Evolutionary conservation across 257 asterid genomes (phyloP).

Genomic region (Lantana camara): DNA sequence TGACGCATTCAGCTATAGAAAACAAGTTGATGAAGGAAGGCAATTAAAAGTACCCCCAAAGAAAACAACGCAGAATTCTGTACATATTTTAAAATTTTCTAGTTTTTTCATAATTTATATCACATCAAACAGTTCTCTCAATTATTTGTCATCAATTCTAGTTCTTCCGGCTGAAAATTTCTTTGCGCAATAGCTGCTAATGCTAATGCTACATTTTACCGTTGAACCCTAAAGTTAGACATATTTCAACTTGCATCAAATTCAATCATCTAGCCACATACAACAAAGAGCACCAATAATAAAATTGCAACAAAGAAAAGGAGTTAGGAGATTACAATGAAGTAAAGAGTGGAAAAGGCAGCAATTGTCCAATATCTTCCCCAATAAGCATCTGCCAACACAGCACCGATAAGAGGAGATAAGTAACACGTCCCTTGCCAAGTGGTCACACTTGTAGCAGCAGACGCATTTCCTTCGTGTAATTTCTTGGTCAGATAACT

Average conservation of each 20-base stretch:
- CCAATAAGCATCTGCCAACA: conserved; percentile 96
- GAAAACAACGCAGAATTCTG: neutral
- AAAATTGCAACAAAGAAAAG: conserved; percentile 5
- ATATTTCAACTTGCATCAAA: neutral
- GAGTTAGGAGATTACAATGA: conserved; percentile 56
- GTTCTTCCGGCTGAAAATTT: too few relatives aligned
- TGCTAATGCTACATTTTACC: too few relatives aligned
- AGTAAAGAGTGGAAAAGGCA: conserved; percentile 86
- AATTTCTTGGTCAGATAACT: conserved; percentile 83
- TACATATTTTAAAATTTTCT: neutral
- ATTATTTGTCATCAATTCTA: too few relatives aligned
- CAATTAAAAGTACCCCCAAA: neutral
- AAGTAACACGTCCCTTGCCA: conserved; percentile 99
- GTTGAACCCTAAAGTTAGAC: too few relatives aligned
- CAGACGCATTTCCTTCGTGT: conserved; percentile 89
- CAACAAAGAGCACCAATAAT: conserved; percentile 11
- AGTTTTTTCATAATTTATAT: neutral
- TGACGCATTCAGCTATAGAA: neutral
- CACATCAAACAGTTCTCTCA: too few relatives aligned
- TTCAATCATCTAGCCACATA: neutral
- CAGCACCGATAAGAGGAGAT: conserved; percentile 93
- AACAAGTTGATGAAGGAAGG: neutral
- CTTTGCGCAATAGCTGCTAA: too few relatives aligned
- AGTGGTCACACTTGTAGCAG: conserved; percentile 94
- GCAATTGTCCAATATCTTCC: conserved; percentile 99